These are phyloP conservation scores for Umbelopsis vinacea DNA, from an alignment of 192 early-diverging fungal genomes.

Conservation along the genomic window DNA sequence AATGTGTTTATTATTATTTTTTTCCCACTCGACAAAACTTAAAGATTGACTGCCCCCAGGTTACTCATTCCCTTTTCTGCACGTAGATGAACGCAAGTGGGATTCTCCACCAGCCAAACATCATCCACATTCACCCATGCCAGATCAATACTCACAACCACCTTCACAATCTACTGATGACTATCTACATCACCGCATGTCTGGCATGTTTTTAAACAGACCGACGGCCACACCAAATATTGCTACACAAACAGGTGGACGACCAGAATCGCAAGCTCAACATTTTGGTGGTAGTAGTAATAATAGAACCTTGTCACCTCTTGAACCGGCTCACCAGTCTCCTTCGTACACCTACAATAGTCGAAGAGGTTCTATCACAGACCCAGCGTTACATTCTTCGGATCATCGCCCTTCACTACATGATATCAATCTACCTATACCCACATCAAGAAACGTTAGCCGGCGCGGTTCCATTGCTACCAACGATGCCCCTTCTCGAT, in stretches of 20 bases:
- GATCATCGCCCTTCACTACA: slow-evolving; percentile 36
- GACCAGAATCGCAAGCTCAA: slow-evolving; percentile 18
- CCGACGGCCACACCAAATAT: slow-evolving; percentile 9
- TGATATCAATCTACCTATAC: slow-evolving; percentile 38
- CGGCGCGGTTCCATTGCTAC: slow-evolving; percentile 38
- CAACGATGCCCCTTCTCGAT: slow-evolving; percentile 37
- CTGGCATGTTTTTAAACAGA: slow-evolving; percentile 36
- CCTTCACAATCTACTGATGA: slow-evolving; percentile 30
- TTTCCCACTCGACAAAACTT: background rate
- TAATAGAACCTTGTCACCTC: slow-evolving; percentile 24
- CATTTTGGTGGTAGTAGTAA: background rate
- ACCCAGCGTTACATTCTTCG: slow-evolving; percentile 24
- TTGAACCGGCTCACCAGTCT: slow-evolving; percentile 37
- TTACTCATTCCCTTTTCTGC: slow-evolving; percentile 5
- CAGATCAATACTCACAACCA: slow-evolving; percentile 15
- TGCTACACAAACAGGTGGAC: background rate
- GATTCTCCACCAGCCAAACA: slow-evolving; percentile 32
- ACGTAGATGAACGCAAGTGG: slow-evolving; percentile 28
- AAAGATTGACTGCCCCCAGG: background rate
- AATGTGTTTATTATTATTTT: too few relatives aligned
- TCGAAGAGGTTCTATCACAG: slow-evolving; percentile 37
- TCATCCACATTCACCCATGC: slow-evolving; percentile 28
- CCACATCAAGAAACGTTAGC: slow-evolving; percentile 27
- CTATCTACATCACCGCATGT: slow-evolving; percentile 41
- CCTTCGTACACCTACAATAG: slow-evolving; percentile 21